phyloP scores from a whole-genome alignment of 1,139 yeast species.

The Lodderomyces theae region DNA sequence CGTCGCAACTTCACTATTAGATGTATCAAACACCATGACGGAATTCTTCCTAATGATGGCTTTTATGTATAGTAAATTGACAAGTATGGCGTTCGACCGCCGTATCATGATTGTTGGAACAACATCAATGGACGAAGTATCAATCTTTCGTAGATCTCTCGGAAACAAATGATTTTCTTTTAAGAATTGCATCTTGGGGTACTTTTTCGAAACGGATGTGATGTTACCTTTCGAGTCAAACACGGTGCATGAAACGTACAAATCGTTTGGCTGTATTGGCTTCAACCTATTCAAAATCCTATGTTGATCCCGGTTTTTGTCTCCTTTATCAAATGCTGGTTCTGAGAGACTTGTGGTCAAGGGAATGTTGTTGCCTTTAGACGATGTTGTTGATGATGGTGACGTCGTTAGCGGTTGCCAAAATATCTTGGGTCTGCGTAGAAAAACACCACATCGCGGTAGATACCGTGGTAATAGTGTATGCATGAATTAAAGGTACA shows the following conservation, averaged over 20 bases:
- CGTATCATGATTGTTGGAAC: constrained; percentile 86
- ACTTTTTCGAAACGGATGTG: constrained; percentile 70
- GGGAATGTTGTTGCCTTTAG: not conserved
- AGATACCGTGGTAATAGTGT: not conserved
- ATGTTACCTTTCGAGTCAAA: constrained; percentile 75
- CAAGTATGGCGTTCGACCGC: constrained; percentile 65
- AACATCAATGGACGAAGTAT: constrained; percentile 82
- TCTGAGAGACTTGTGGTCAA: constrained; percentile 1
- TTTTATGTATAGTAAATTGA: constrained; percentile 79
- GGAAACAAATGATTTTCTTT: constrained; percentile 76
- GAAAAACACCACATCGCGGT: not conserved
- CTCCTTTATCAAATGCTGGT: constrained; percentile 1
- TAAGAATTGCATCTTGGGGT: constrained; percentile 72
- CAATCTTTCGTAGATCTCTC: constrained; percentile 81
- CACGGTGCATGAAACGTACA: constrained; percentile 64
- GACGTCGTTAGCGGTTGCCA: not conserved
- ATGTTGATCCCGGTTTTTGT: constrained; percentile 11
- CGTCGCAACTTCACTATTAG: constrained; percentile 51
- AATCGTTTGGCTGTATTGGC: constrained; percentile 59
- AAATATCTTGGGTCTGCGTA: not conserved
- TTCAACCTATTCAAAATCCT: constrained; percentile 34
- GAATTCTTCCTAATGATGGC: constrained; percentile 80
- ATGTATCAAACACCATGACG: constrained; percentile 79
- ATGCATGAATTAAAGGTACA: too few relatives aligned
- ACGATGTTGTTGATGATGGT: not conserved